Evolutionary conservation across 2,329 filamentous ascomycete genomes (phyloP).

Genomic region (Sporothrix variecibatus): DNA sequence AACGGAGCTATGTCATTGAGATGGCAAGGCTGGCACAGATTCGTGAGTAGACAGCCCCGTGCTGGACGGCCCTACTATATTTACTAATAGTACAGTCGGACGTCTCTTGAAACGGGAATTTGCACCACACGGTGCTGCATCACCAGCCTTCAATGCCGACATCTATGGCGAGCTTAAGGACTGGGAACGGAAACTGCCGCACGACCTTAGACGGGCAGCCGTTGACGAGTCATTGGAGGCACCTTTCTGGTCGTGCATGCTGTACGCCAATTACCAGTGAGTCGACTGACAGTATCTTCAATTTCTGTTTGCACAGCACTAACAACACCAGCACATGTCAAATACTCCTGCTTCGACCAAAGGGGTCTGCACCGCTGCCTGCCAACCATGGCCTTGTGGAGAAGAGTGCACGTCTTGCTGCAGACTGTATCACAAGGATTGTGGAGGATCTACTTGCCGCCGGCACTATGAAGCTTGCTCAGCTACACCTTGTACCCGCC

Average conservation of each 20-base stretch:
- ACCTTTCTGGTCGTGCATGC: slow-evolving; percentile 18
- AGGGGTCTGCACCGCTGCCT: neutral
- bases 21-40: slow-evolving; percentile 15
- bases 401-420: neutral
- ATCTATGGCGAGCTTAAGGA: neutral
- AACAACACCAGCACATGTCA: neutral
- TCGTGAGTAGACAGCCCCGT: neutral
- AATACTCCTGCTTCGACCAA: neutral
- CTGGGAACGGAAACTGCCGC: slow-evolving; percentile 1
- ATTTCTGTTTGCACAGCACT: neutral
- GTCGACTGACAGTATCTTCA: neutral
- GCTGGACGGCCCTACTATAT: too few relatives aligned
- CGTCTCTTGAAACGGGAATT: neutral
- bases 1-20: slow-evolving; percentile 1
- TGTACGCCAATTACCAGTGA: slow-evolving; percentile 19
- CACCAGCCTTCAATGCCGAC: neutral
- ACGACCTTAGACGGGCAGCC: neutral
- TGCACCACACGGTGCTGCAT: neutral
- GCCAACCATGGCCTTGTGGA: neutral
- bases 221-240: slow-evolving; percentile 15
- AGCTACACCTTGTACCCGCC: slow-evolving; percentile 14
- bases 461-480: slow-evolving; percentile 7
- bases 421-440: neutral
- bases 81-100: neutral
- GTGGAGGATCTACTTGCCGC: slow-evolving; percentile 10